A percentile compares a stretch with the other conserved stretches of the same genome.
Evolutionary conservation across 164 flowering plant species (phyloP).

Genomic region (Malania oleifera): DNA sequence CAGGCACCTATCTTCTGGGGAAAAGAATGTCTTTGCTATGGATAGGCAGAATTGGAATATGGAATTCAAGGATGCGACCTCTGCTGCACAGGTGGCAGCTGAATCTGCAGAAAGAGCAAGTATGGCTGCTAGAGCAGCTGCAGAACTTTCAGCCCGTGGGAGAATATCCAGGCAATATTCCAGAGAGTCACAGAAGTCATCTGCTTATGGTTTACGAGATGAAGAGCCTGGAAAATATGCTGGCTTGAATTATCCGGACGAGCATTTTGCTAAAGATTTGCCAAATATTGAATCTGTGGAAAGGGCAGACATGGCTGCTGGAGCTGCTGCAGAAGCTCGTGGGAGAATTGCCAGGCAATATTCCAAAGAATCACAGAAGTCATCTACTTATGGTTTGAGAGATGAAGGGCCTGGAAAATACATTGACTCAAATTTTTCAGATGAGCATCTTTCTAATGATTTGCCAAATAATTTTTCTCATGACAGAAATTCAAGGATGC

Average conservation of each 20-base stretch:
- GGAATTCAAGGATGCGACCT: constrained; percentile 89
- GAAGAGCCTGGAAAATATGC: neutral
- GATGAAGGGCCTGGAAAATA: constrained; percentile 18
- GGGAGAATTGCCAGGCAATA: constrained; percentile 30
- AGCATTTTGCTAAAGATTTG: no score
- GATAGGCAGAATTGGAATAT: constrained; percentile 51
- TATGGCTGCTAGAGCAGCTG: constrained; percentile 62
- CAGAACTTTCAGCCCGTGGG: neutral
- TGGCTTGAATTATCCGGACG: neutral
- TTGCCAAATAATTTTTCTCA: constrained; percentile 4
- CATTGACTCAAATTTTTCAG: constrained; percentile 13
- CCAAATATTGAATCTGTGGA: constrained; percentile 97
- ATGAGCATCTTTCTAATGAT: constrained; percentile 13
- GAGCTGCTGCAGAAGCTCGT: constrained; percentile 86
- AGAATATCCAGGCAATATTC: neutral
- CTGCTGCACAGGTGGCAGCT: constrained; percentile 98
- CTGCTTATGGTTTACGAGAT: neutral
- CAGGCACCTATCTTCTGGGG: constrained; percentile 22
- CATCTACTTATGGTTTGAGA: constrained; percentile 16
- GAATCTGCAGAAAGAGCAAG: constrained; percentile 96
- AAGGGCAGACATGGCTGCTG: constrained; percentile 87
- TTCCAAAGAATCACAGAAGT: constrained; percentile 34
- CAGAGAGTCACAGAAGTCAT: neutral
- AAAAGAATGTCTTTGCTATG: constrained; percentile 17
- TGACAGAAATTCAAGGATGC: constrained; percentile 14